A percentile compares a stretch with the other conserved stretches of the same genome.
Evolutionary conservation across 257 asterid species (phyloP).

Genomic region (Cinchona pubescens): DNA sequence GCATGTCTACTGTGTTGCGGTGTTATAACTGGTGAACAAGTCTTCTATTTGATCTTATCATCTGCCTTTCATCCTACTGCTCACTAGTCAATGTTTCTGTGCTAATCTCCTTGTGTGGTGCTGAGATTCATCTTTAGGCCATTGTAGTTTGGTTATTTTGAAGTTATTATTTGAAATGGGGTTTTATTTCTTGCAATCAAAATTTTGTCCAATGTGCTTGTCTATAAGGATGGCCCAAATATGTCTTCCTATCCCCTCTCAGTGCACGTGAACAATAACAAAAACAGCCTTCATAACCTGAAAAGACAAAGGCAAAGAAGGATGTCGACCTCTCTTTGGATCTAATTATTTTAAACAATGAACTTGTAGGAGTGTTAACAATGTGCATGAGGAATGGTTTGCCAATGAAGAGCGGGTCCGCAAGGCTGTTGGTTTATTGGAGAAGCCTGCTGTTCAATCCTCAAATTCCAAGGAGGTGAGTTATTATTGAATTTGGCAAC

Average conservation of each 20-base stretch:
- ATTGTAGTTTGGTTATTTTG: not conserved
- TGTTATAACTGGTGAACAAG: slow-evolving; percentile 68
- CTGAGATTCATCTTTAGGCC: not conserved
- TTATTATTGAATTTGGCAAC: not conserved
- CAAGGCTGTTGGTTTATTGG: slow-evolving; percentile 74
- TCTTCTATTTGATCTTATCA: not conserved
- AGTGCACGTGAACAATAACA: not conserved
- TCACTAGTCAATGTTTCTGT: not conserved
- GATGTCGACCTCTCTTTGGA: not conserved
- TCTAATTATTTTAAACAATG: not conserved
- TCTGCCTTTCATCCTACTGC: not conserved
- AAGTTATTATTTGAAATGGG: not conserved
- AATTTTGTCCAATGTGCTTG: slow-evolving; percentile 2
- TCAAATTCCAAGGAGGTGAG: slow-evolving; percentile 56
- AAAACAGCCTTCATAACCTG: not conserved
- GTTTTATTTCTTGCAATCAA: not conserved
- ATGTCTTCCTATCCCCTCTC: not conserved
- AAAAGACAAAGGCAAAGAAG: not conserved
- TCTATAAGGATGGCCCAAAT: not conserved
- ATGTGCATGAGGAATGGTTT: slow-evolving; percentile 92
- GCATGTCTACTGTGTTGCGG: slow-evolving; percentile 72
- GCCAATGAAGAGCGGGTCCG: slow-evolving; percentile 82
- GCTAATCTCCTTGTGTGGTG: not conserved
- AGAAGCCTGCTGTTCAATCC: slow-evolving; percentile 44
- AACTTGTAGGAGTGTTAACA: slow-evolving; percentile 68